These are phyloP conservation scores for Saccharomycopsis amapae DNA, from an alignment of 805 yeast species.

Conservation along the genomic window DNA sequence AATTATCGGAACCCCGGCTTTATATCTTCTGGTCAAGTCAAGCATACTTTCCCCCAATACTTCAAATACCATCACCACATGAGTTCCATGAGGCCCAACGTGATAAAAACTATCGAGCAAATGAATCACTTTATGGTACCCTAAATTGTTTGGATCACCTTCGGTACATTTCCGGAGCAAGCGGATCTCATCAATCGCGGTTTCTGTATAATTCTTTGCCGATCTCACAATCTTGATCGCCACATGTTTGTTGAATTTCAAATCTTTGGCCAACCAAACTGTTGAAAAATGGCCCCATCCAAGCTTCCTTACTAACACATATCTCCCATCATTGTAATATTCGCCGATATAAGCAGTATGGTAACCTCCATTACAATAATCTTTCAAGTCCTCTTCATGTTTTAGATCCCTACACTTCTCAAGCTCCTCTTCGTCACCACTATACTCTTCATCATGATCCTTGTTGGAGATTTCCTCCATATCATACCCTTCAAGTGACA, in stretches of 20 bases:
- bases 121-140: constrained; percentile 45
- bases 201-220: constrained; percentile 45
- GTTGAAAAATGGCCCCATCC: constrained; percentile 74
- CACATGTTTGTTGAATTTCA: constrained; percentile 36
- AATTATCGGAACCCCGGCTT: constrained; percentile 43
- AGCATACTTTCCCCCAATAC: constrained; percentile 55
- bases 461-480: constrained; percentile 1
- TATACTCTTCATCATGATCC: constrained; percentile 10
- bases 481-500: neutral
- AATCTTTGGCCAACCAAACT: constrained; percentile 56
- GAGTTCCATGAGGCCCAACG: constrained; percentile 56
- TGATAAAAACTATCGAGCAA: constrained; percentile 50
- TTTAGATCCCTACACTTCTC: constrained; percentile 3
- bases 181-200: constrained; percentile 58
- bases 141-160: constrained; percentile 33
- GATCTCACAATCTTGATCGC: constrained; percentile 59
- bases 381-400: constrained; percentile 44
- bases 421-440: constrained; percentile 3
- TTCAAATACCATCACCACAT: constrained; percentile 61
- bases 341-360: constrained; percentile 57
- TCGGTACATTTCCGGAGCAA: constrained; percentile 35
- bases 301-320: constrained; percentile 45
- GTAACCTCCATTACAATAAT: constrained; percentile 56
- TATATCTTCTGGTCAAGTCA: constrained; percentile 43
- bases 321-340: constrained; percentile 36